Base-by-base conservation (phyloP, 192 early-diverging fungal species). In the Coemansia sp. region DNA sequence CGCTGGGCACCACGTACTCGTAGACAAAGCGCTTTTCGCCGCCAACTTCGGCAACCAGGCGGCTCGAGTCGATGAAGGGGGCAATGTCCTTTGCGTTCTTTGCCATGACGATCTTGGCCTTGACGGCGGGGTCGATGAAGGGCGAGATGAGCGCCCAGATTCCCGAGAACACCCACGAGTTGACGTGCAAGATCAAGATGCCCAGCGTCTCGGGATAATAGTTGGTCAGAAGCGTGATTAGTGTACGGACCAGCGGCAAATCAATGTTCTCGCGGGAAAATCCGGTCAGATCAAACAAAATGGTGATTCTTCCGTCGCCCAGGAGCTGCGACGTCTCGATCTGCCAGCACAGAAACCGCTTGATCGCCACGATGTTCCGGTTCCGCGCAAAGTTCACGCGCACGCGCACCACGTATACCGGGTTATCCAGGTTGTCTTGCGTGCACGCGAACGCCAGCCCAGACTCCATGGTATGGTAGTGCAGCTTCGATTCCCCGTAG, bases 141-240 rank as follows among this genome's bases (percentile, higher is more conserved):
- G 92, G 89, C 64, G 87, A 75, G 66, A 97, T 93, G 48, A 96
- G 60, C n/a, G 83, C 69, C 95, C 95, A 97, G 21, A 93, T 62
- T 43, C 87, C 88, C 48, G 86, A 82, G 65, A 97, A 97, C 38
- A 97, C 76, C 86, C 90, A 93, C 24, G 94, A 94, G 18, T 93
- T 90, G 58, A 88, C 87, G 56, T 94, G 87, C 16, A 97, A 76
- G 15, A 95, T 79, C 49, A 89, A 81, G 3, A 85, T 77, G 38
- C 92, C 95, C 10, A 97, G 85, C 2, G 87, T 89, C 75, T 97
- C 95, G 2, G 95, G 95, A 64, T 95, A 97, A 71, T 94, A 94
- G 57, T 86, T 88, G 68, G 94, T 89, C 77, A 97, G 88, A 75
- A 89, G 87, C 24, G 82, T 78, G 24, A 95, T 81, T 21, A 97